Evolutionary conservation across 495 filamentous ascomycete genomes (phyloP).

Genomic region (Talaromyces ruber): DNA sequence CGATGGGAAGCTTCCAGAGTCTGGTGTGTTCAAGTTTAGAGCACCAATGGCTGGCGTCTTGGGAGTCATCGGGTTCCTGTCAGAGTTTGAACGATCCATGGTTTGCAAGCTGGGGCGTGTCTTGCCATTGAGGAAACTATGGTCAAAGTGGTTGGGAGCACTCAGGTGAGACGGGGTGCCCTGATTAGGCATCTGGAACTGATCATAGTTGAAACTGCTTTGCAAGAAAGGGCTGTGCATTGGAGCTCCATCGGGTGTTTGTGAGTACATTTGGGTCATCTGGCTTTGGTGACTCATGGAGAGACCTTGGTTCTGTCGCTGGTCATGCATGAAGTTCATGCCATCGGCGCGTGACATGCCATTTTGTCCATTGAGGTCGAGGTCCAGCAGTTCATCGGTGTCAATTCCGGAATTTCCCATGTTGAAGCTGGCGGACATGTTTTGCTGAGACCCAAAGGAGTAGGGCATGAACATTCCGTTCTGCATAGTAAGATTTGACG

Average conservation of each 20-base stretch:
- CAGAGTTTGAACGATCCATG: slow-evolving; percentile 63
- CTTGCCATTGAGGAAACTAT: slow-evolving; percentile 39
- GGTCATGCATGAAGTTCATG: slow-evolving; percentile 39
- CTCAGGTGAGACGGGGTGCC: slow-evolving; percentile 43
- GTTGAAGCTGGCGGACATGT: slow-evolving; percentile 43
- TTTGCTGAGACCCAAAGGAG: slow-evolving; percentile 40
- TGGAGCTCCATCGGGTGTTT: slow-evolving; percentile 78
- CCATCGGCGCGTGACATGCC: slow-evolving; percentile 27
- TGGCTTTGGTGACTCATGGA: slow-evolving; percentile 43
- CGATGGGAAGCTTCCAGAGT: slow-evolving; percentile 59
- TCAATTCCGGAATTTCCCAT: slow-evolving; percentile 46
- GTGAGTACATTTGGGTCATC: slow-evolving; percentile 68
- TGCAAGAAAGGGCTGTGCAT: slow-evolving; percentile 81
- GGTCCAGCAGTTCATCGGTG: slow-evolving; percentile 44
- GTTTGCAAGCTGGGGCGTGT: slow-evolving; percentile 50
- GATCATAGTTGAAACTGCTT: slow-evolving; percentile 55
- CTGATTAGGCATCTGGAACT: slow-evolving; percentile 52
- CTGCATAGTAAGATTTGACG: slow-evolving; percentile 73
- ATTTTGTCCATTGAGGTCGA: slow-evolving; percentile 42
- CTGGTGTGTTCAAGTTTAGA: slow-evolving; percentile 52
- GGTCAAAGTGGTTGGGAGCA: slow-evolving; percentile 44
- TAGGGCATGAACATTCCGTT: slow-evolving; percentile 42
- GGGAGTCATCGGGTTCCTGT: slow-evolving; percentile 71
- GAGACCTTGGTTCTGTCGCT: slow-evolving; percentile 32
- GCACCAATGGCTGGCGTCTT: slow-evolving; percentile 57